Evolutionary conservation across 176 grass and related monocot genomes (phyloP), one percentile per base, ranked within the genome.

Genomic region (Oryza officinalis): DNA sequence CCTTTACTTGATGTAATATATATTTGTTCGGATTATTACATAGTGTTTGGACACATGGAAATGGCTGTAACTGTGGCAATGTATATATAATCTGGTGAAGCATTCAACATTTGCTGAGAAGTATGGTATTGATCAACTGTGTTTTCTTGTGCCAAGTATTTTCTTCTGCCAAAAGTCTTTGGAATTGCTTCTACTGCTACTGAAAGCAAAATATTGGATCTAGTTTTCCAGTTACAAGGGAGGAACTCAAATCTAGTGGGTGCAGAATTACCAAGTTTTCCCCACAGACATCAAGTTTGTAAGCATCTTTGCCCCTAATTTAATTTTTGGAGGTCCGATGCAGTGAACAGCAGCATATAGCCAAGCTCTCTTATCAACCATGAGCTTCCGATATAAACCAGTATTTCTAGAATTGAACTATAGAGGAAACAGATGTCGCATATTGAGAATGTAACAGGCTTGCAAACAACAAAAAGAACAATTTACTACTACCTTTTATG

Each of bases 401-500:
- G 3, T 50, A n/a, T 5, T 50, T 50, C 47, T 18, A 18, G 0
- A 17, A 18, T 14, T 50, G 47, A 50, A 18, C 47, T 49, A 17
- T 15, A 46, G 44, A 46, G 44, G 9, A 18, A 52, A 20, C 52
- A 57, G 46, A 13, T 49, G 14, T 17, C 5, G 61, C 61, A 66
- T 40, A 66, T 27, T 2, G 1, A 79, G 26, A 45, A 18, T 30
- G 57, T 38, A 44, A 79, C 8, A 43, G 5, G 11, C 59, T 32
- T 31, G 54, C 77, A 67, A 30, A 32, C 52, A 86, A 27, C 10
- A 45, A 65, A 74, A 4, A 12, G n/a, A n/a, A n/a, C n/a, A n/a
- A n/a, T n/a, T n/a, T n/a, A n/a, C n/a, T n/a, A n/a, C 15, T 41
- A 32, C 2, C 43, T 28, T 70, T 70, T 74, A 84, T 88, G 60